Conservation (phyloP, 2,329 filamentous ascomycete genomes). For the Berkeleyomyces basicola region DNA sequence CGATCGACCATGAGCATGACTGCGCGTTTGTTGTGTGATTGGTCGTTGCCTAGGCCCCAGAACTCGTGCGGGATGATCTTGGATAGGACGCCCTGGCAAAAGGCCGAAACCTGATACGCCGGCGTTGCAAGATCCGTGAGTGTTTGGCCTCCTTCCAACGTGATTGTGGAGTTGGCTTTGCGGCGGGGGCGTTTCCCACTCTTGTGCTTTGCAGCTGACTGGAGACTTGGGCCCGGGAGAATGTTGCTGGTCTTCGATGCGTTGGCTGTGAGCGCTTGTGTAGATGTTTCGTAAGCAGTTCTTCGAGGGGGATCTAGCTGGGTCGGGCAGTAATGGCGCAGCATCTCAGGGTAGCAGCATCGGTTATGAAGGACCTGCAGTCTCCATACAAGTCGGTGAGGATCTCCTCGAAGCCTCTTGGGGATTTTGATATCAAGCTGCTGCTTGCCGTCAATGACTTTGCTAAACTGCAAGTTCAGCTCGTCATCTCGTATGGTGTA, state of each 20-base stretch:
- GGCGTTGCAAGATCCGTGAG: constrained; percentile 55
- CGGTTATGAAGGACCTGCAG: constrained; percentile 54
- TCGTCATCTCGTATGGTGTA: constrained; percentile 77
- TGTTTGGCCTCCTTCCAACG: constrained; percentile 18
- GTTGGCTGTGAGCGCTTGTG: neutral
- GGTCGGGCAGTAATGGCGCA: constrained; percentile 64
- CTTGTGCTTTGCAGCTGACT: neutral
- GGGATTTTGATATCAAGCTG: constrained; percentile 28
- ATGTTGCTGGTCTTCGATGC: neutral
- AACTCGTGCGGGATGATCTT: constrained; percentile 60
- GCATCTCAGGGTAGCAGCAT: constrained; percentile 64
- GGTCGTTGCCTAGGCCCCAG: constrained; percentile 45
- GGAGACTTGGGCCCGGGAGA: neutral
- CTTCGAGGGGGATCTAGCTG: neutral
- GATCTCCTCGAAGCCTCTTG: constrained; percentile 50
- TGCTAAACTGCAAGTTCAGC: constrained; percentile 30
- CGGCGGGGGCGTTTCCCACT: neutral
- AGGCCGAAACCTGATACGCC: constrained; percentile 56
- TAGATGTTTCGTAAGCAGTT: neutral
- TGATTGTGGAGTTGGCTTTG: neutral
- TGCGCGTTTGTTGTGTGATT: constrained; percentile 40
- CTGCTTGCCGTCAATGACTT: neutral
- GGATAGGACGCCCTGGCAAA: constrained; percentile 60
- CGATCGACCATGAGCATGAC: constrained; percentile 55
- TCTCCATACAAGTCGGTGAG: constrained; percentile 42